Base-by-base conservation (phyloP, 2,329 filamentous ascomycete species). In the Alternaria alternata region DNA sequence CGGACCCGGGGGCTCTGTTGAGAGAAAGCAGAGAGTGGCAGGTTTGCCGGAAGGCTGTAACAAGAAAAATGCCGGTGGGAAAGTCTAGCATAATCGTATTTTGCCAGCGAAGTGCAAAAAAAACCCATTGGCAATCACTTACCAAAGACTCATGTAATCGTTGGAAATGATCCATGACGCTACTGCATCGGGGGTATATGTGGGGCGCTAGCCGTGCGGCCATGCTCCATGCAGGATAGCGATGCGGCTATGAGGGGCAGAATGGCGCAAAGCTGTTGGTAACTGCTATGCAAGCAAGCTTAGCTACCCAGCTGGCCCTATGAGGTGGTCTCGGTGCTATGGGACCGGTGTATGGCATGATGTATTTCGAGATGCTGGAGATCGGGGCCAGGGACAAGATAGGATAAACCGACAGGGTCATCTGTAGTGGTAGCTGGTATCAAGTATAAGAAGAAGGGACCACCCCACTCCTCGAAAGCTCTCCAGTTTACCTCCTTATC, bases 81-180 rank as follows among this genome's bases (percentile, higher is more conserved):
- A 16, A 6, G 14, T n/a, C 16, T 8, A 14, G 34, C 34, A n/a
- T 0, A 8, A 38, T n/a, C 34, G 16, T 38, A n/a, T 30, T 59
- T 52, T 38, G 34, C 34, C 42, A 34, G 32, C 32, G 14, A 34
- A 16, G 32, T 5, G 26, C 26, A 0, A 36, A 36, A 36, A 36
- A 36, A 36, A 6, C 32, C 12, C 32, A 14, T 43, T 60, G 55
- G 56, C 56, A 32, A 51, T 41, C 18, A 20, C 38, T 41, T 41
- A 41, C 38, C 38, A 41, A 39, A 41, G 38, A 2, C 38, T 41
- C 38, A 41, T 41, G 38, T 41, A 41, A 41, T 41, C 18, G 38
- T 34, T 26, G 22, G 16, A 36, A 60, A 51, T 38, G 47, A 20
- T 26, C 16, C 7, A 54, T 56, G 52, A 60, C 57, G 60, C 60